These are phyloP conservation scores for Stylosanthes scabra DNA, from an alignment of 331 rosid genomes.

Conservation along the genomic window DNA sequence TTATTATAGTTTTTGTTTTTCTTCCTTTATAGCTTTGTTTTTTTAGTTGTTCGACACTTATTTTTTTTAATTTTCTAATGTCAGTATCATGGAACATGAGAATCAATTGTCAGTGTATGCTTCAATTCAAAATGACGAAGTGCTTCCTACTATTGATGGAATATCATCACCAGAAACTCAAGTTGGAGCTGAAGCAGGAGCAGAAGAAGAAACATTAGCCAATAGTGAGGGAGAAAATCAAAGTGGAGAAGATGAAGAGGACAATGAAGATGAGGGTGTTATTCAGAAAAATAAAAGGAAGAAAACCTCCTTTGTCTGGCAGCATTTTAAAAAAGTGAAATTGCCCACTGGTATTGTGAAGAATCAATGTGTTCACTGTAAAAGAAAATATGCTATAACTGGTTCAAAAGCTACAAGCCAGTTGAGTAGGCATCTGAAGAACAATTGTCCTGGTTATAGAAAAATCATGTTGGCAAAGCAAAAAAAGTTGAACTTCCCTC, in stretches of 20 bases:
- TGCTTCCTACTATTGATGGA: no score
- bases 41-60: no score
- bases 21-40: no score
- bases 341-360: background rate
- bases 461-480: background rate
- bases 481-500: background rate
- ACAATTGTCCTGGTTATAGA: background rate
- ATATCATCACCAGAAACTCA: no score
- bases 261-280: background rate
- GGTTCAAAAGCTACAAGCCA: background rate
- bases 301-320: background rate
- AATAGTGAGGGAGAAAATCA: background rate
- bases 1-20: no score
- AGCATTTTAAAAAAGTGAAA: background rate
- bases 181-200: no score
- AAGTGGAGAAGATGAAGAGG: background rate
- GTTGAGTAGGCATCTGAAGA: background rate
- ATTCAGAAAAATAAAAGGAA: background rate
- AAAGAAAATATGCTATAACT: background rate
- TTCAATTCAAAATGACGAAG: no score
- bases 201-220: background rate
- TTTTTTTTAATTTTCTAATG: no score
- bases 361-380: background rate
- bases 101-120: no score
- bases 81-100: no score